These are phyloP conservation scores for Streptanthus diversifolius DNA, from an alignment of 345 rosid genomes.

Conservation along the genomic window DNA sequence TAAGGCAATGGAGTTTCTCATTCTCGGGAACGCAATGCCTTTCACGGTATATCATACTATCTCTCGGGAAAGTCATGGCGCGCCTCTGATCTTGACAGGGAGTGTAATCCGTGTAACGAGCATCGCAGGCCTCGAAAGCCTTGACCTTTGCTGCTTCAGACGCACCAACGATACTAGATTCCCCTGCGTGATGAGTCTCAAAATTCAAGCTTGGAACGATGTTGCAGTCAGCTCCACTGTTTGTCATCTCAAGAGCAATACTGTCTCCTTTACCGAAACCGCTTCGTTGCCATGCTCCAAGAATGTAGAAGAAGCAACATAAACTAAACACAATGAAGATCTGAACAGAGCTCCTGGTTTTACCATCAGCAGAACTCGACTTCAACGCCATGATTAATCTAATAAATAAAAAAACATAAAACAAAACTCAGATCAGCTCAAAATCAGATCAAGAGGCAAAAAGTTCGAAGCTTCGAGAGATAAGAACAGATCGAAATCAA, in stretches of 20 bases:
- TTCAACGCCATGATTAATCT: conserved; percentile 73
- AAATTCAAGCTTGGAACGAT: conserved; percentile 66
- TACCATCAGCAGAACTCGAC: conserved; percentile 62
- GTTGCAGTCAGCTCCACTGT: conserved; percentile 78
- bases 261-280: conserved; percentile 99
- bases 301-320: conserved; percentile 85
- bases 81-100: conserved; percentile 97
- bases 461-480: conserved; percentile 15
- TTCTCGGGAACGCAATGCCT: conserved; percentile 80
- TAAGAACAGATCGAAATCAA: conserved; percentile 17
- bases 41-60: conserved; percentile 86
- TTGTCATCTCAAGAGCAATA: conserved; percentile 80
- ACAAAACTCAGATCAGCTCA: conserved; percentile 21
- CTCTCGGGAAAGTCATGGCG: conserved; percentile 97
- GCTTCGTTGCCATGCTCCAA: conserved; percentile 98
- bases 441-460: not conserved
- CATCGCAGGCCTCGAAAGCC: conserved; percentile 60
- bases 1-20: conserved; percentile 73
- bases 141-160: conserved; percentile 54
- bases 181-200: conserved; percentile 91
- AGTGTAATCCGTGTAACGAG: conserved; percentile 76
- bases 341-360: conserved; percentile 84
- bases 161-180: conserved; percentile 39
- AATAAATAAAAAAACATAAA: not conserved
- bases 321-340: conserved; percentile 73